These are phyloP conservation scores for Aspergillus funiculosus DNA, from an alignment of 495 filamentous ascomycete genomes.

Conservation along the genomic window DNA sequence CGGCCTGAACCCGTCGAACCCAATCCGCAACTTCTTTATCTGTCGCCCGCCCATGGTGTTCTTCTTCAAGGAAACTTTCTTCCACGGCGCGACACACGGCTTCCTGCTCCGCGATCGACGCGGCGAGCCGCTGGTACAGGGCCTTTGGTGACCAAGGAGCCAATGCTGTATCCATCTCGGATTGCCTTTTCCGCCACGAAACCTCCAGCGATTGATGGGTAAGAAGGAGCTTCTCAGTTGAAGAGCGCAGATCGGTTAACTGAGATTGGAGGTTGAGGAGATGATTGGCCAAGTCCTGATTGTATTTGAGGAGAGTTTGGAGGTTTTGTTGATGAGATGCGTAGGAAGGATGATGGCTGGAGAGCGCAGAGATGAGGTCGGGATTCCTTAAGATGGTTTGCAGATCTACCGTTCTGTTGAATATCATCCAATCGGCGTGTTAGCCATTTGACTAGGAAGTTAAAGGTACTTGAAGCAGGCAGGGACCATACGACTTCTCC, in stretches of 20 bases:
- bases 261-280: slow-evolving; percentile 57
- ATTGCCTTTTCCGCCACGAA: slow-evolving; percentile 83
- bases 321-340: slow-evolving; percentile 45
- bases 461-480: neutral
- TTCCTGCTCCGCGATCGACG: slow-evolving; percentile 75
- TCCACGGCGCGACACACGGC: slow-evolving; percentile 73
- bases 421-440: slow-evolving; percentile 37
- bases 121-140: slow-evolving; percentile 72
- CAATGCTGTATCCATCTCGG: slow-evolving; percentile 78
- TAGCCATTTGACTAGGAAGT: neutral
- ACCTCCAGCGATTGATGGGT: slow-evolving; percentile 79
- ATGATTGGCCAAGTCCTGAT: slow-evolving; percentile 64
- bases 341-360: slow-evolving; percentile 57
- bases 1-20: slow-evolving; percentile 70
- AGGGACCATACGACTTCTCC: slow-evolving; percentile 61
- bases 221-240: slow-evolving; percentile 74
- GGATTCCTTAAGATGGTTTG: slow-evolving; percentile 58
- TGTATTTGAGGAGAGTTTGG: slow-evolving; percentile 51
- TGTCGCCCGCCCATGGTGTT: slow-evolving; percentile 49
- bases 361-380: slow-evolving; percentile 54
- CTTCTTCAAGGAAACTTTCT: slow-evolving; percentile 77
- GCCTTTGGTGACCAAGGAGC: slow-evolving; percentile 78
- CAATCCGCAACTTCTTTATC: slow-evolving; percentile 81
- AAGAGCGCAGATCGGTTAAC: slow-evolving; percentile 56
- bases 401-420: slow-evolving; percentile 50